Percentiles rank a stretch among this genome's conserved stretches.
Evolutionary conservation across 108 stramenopile genomes (phyloP).

Genomic region (Nitzschia sp.): DNA sequence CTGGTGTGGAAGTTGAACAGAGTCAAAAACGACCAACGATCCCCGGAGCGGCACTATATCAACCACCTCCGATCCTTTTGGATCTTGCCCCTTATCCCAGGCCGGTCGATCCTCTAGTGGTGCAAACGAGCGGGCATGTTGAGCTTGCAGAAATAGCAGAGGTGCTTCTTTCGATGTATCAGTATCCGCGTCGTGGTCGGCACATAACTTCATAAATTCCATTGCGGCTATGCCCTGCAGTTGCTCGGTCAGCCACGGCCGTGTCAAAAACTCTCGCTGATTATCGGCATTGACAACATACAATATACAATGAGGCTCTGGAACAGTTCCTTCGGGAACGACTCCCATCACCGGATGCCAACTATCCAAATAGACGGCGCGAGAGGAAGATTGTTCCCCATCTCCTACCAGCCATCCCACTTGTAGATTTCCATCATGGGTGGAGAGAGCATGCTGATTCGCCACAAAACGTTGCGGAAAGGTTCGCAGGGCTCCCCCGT

Average conservation of each 20-base stretch:
- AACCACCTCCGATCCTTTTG: slow-evolving; percentile 18
- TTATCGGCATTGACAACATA: slow-evolving; percentile 14
- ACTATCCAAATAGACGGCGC: slow-evolving; percentile 47
- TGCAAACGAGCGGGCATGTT: slow-evolving; percentile 18
- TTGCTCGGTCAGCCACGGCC: slow-evolving; percentile 22
- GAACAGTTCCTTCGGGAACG: slow-evolving; percentile 2
- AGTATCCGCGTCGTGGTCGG: slow-evolving; percentile 16
- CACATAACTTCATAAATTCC: slow-evolving; percentile 23
- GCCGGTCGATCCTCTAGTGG: slow-evolving; percentile 33
- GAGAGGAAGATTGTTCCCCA: background rate
- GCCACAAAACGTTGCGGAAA: slow-evolving; percentile 18
- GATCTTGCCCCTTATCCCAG: slow-evolving; percentile 19
- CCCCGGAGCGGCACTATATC: slow-evolving; percentile 46
- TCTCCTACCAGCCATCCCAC: slow-evolving; percentile 47
- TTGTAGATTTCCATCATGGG: slow-evolving; percentile 54
- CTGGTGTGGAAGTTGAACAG: slow-evolving; percentile 50
- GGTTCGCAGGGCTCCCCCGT: slow-evolving; percentile 47
- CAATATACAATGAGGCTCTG: slow-evolving; percentile 37
- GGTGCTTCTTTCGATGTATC: background rate
- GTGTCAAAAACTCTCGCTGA: slow-evolving; percentile 24
- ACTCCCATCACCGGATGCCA: slow-evolving; percentile 11
- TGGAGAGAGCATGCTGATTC: background rate
- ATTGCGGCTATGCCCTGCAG: slow-evolving; percentile 6
- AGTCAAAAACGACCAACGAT: slow-evolving; percentile 56
- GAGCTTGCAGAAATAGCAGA: slow-evolving; percentile 12